These are phyloP conservation scores for Rhynchospora breviuscula DNA, from an alignment of 176 grass and related monocot species.

Conservation along the genomic window DNA sequence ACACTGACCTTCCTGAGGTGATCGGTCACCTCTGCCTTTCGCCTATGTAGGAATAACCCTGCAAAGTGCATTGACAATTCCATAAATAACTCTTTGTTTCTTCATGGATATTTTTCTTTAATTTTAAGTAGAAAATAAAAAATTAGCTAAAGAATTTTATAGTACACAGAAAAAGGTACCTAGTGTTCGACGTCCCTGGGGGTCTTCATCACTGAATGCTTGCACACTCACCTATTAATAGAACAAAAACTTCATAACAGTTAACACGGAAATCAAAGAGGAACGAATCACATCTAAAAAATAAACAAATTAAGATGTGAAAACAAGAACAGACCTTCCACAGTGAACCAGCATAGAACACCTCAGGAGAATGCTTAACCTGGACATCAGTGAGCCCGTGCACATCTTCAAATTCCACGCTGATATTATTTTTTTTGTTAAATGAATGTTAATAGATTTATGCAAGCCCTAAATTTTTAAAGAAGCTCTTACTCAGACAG, in stretches of 20 bases:
- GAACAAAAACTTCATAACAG: neutral
- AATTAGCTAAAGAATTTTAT: neutral
- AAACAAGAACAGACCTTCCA: constrained; percentile 67
- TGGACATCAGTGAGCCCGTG: constrained; percentile 82
- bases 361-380: constrained; percentile 92
- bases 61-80: constrained; percentile 19
- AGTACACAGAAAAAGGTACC: constrained; percentile 43
- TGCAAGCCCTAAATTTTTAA: neutral
- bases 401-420: constrained; percentile 91
- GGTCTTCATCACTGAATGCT: constrained; percentile 99
- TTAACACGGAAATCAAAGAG: neutral
- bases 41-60: constrained; percentile 94
- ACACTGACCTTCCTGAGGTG: constrained; percentile 63
- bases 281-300: neutral
- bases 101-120: neutral
- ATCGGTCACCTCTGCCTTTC: constrained; percentile 79
- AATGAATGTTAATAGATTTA: neutral
- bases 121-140: neutral
- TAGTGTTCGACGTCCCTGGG: constrained; percentile 85
- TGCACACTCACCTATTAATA: constrained; percentile 85
- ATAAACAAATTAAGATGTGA: constrained; percentile 21
- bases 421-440: constrained; percentile 30
- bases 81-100: neutral
- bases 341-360: constrained; percentile 90
- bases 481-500: constrained; percentile 24